These are phyloP conservation scores for Acaromyces ingoldii DNA, from an alignment of 1,284 basidiomycete genomes.

Conservation along the genomic window DNA sequence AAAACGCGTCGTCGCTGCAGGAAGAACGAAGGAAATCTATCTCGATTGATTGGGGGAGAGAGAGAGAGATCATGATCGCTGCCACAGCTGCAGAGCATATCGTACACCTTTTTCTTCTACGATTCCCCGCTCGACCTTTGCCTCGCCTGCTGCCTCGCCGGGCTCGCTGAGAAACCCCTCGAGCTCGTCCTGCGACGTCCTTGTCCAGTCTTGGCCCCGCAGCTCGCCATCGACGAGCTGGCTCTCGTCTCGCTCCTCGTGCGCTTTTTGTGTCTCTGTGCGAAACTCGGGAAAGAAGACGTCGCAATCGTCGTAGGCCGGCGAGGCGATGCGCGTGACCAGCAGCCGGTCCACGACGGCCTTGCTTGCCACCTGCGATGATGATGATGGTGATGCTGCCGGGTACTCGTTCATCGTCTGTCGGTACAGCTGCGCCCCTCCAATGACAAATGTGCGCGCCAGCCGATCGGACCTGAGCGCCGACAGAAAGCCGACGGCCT, in stretches of 20 bases:
- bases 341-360: constrained; percentile 53
- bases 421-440: constrained; percentile 78
- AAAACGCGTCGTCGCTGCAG: no score
- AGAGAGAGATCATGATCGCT: not conserved
- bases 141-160: no score
- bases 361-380: constrained; percentile 61
- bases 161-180: not conserved
- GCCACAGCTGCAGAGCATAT: constrained; percentile 1
- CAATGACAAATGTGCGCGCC: constrained; percentile 69
- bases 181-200: not conserved
- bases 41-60: no score
- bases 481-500: constrained; percentile 34
- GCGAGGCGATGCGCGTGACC: constrained; percentile 74
- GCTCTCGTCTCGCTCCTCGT: constrained; percentile 4
- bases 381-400: constrained; percentile 43
- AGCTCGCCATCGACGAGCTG: no score
- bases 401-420: constrained; percentile 52
- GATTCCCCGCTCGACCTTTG: not conserved
- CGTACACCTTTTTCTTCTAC: constrained; percentile 4
- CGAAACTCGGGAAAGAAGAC: constrained; percentile 76
- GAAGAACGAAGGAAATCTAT: no score
- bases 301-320: constrained; percentile 75
- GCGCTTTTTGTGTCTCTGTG: constrained; percentile 16
- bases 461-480: constrained; percentile 9
- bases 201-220: not conserved